Evolutionary conservation across 1,284 basidiomycete genomes (phyloP).

Genomic region (Sporisorium sorghi): DNA sequence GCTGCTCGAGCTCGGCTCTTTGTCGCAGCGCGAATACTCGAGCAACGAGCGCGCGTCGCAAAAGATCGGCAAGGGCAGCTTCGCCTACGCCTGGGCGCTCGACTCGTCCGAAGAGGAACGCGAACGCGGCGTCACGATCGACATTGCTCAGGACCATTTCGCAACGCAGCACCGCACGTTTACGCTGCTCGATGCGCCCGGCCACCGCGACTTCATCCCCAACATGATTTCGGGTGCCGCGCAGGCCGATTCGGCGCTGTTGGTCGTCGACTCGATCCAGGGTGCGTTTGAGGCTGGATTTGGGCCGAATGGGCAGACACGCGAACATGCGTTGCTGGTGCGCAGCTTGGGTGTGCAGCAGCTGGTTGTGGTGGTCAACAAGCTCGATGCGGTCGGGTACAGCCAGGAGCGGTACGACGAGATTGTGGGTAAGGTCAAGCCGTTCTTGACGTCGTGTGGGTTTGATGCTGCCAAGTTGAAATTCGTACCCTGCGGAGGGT

Average conservation of each 20-base stretch:
- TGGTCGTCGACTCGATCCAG: slow-evolving; percentile 90
- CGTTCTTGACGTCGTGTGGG: slow-evolving; percentile 88
- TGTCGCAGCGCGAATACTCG: slow-evolving; percentile 85
- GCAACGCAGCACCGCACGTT: slow-evolving; percentile 82
- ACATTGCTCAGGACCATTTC: slow-evolving; percentile 88
- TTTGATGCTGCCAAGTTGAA: slow-evolving; percentile 82
- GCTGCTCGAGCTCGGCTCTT: slow-evolving; percentile 87
- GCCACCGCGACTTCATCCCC: slow-evolving; percentile 96
- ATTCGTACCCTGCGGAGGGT: slow-evolving; percentile 90
- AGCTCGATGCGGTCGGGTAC: slow-evolving; percentile 82
- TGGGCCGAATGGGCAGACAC: slow-evolving; percentile 91
- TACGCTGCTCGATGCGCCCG: slow-evolving; percentile 94
- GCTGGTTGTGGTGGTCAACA: slow-evolving; percentile 92
- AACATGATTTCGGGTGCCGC: slow-evolving; percentile 99
- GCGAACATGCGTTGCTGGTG: slow-evolving; percentile 92
- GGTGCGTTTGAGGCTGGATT: slow-evolving; percentile 98
- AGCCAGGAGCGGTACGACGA: slow-evolving; percentile 84
- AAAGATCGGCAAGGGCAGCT: slow-evolving; percentile 91
- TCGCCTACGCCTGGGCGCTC: slow-evolving; percentile 97
- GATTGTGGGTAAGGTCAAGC: slow-evolving; percentile 79
- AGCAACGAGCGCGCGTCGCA: slow-evolving; percentile 91
- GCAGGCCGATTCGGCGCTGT: slow-evolving; percentile 92
- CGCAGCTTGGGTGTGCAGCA: slow-evolving; percentile 94
- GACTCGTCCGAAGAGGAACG: slow-evolving; percentile 94
- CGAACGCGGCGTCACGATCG: slow-evolving; percentile 96